phyloP scores from a whole-genome alignment of 2,329 filamentous ascomycete species.

The Aureobasidium namibiae region DNA sequence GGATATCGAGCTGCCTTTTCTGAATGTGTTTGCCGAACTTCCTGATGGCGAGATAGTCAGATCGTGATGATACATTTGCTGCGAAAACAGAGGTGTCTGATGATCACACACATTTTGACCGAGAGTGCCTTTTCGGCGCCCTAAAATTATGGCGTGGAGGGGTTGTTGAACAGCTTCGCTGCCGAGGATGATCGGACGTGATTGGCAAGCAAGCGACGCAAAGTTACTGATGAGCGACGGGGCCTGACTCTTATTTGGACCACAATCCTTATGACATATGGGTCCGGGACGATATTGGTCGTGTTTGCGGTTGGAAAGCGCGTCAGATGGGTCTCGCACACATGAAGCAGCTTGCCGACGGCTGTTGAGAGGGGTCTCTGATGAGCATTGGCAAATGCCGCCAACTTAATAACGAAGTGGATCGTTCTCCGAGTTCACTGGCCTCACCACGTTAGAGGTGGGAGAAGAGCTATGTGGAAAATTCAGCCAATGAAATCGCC shows the following conservation, averaged over 20 bases:
- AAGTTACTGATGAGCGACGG: neutral
- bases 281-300: neutral
- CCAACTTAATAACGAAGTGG: slow-evolving; percentile 9
- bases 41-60: slow-evolving; percentile 45
- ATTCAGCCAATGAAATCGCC: neutral
- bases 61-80: neutral
- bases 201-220: neutral
- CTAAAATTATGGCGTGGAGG: neutral
- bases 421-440: neutral
- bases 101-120: neutral
- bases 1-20: slow-evolving; percentile 96
- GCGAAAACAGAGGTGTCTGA: neutral
- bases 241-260: slow-evolving; percentile 5
- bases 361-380: slow-evolving; percentile 7
- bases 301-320: slow-evolving; percentile 1
- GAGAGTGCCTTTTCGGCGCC: neutral
- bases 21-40: slow-evolving; percentile 99
- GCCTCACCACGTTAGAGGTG: slow-evolving; percentile 6
- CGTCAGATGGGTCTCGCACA: slow-evolving; percentile 8
- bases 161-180: neutral
- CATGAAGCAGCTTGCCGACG: slow-evolving; percentile 11
- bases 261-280: neutral
- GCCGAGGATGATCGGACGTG: neutral
- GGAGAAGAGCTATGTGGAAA: neutral
- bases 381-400: slow-evolving; percentile 12